Evolutionary conservation across 1,284 basidiomycete species (phyloP).

Genomic region (Irpex rosettiformis): DNA sequence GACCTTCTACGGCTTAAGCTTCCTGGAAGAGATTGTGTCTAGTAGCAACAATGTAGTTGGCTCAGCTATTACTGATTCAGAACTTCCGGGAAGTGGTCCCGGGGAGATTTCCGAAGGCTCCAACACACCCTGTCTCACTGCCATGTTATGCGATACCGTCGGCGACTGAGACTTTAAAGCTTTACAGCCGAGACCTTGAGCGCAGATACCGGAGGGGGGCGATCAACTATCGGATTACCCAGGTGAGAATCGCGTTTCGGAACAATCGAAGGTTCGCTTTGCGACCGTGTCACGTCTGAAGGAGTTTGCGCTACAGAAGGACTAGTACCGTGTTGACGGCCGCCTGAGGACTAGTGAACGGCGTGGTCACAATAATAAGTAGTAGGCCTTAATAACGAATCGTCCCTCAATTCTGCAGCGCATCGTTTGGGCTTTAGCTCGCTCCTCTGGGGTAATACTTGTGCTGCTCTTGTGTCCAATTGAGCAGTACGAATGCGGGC

Average conservation of each 20-base stretch:
- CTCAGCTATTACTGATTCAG: neutral
- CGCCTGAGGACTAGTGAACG: too few species aligned
- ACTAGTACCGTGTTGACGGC: neutral
- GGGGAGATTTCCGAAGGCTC: too few species aligned
- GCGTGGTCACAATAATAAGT: neutral
- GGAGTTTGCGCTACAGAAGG: neutral
- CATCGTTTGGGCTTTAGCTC: neutral
- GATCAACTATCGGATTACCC: too few species aligned
- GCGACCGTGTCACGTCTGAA: neutral
- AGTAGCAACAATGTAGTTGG: neutral
- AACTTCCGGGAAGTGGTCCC: too few species aligned
- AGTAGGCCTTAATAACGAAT: too few species aligned
- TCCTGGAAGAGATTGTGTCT: conserved; percentile 30
- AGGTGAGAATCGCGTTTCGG: too few species aligned
- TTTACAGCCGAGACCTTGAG: too few species aligned
- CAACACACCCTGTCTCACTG: too few species aligned
- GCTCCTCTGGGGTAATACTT: neutral
- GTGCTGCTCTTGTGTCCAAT: conserved; percentile 25
- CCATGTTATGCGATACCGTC: too few species aligned
- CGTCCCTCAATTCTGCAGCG: neutral
- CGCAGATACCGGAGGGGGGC: too few species aligned
- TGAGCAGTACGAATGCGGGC: conserved; percentile 55
- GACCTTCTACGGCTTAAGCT: conserved; percentile 75
- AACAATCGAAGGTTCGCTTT: neutral
- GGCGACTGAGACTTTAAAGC: too few species aligned